phyloP scores from a whole-genome alignment of 169 alveolate species.

The Eimeria praecox region DNA sequence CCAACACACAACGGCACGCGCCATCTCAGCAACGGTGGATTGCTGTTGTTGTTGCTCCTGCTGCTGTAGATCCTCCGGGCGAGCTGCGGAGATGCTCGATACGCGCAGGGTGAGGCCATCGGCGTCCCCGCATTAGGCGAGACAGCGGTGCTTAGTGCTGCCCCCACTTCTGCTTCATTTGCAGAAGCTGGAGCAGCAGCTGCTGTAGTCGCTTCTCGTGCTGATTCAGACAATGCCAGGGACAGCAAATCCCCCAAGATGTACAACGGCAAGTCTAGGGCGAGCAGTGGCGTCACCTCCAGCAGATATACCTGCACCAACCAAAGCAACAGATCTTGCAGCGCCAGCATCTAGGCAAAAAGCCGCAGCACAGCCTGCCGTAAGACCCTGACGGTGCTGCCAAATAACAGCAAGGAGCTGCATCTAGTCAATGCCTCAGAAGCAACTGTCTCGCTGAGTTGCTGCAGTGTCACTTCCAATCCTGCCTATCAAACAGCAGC shows the following conservation, averaged over 20 bases:
- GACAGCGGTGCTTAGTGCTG: not conserved
- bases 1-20: slow-evolving; percentile 54
- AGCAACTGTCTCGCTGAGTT: not conserved
- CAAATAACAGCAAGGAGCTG: not conserved
- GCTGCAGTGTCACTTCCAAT: not conserved
- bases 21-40: slow-evolving; percentile 72
- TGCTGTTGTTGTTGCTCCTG: slow-evolving; percentile 39
- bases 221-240: slow-evolving; percentile 7
- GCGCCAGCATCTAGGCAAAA: not conserved
- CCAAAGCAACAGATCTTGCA: not conserved
- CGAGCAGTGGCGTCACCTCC: slow-evolving; percentile 68
- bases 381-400: not conserved
- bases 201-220: not conserved
- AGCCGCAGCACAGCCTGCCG: not conserved
- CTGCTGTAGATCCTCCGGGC: not conserved
- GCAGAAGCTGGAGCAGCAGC: not conserved
- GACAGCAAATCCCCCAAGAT: slow-evolving; percentile 51
- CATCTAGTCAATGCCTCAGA: not conserved
- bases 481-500: not conserved
- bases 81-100: not conserved
- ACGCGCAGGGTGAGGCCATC: not conserved
- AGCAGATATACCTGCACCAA: slow-evolving; percentile 65
- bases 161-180: slow-evolving; percentile 17
- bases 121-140: not conserved
- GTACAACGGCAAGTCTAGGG: slow-evolving; percentile 48